Base-by-base conservation (phyloP, 192 early-diverging fungal genomes). In the Backusella liffmaniae region DNA sequence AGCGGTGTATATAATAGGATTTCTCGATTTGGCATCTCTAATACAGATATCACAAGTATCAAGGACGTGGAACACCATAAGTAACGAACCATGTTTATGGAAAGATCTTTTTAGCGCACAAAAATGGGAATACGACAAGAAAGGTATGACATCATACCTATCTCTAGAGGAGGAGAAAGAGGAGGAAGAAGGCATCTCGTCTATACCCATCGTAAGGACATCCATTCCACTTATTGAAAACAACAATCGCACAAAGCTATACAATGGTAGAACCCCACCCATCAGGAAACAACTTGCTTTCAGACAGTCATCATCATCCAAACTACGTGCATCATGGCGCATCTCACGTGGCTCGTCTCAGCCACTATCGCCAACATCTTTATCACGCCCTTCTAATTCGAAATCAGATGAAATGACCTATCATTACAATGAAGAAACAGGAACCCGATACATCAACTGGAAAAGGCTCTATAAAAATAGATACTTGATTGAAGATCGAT, bases 391-490 rank as follows among this genome's bases (percentile, higher is more conserved):
- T 62, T 29, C 23, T 12, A 3, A 10, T 62, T 12, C 26, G 18
- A 69, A 42, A 39, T 6, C 74, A 44, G 80, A 56, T 68, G 80
- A 72, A 73, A 76, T 66, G 44, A 70, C 36, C 12, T 70, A 71
- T 34, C 79, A 80, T 35, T 86, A 87, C 59, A 75, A 79, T 13
- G 79, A 89, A 10, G 75, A 80, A 39, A 12, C 49, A 0, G 83
- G 80, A 21, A 51, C 67, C 12, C 80, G 81, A 18, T 78, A 84
- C 3, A 85, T 94, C 51, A 89, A 95, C 73, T 96, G 95, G 94
- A 93, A 87, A 69, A 71, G 83, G 53, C 70, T 96, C 1, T 98
- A 92, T 76, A 76, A 83, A 5, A 88, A 96, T 70, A 85, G 94
- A 39, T 73, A 77, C 29, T 16, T 77, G 29, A 78, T 98, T 44